Evolutionary conservation across 2,329 filamentous ascomycete genomes (phyloP), one percentile per base, ranked within the genome.

Genomic region (Acephala macrosclerotiorum): DNA sequence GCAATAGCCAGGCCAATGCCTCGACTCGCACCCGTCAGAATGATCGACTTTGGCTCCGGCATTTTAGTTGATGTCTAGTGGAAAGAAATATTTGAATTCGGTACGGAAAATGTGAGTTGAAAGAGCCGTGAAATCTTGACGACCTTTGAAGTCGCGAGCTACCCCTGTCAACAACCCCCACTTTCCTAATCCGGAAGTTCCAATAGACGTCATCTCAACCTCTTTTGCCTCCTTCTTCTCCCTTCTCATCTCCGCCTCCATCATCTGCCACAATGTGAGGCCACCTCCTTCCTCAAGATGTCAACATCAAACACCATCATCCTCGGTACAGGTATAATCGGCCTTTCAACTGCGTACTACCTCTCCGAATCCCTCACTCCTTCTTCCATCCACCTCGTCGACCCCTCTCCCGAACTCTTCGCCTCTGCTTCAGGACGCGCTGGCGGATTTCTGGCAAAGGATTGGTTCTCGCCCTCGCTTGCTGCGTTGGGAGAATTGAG

Each of bases 391-490:
- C 85, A 88, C 68, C 77, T 90, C 25, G 68, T 90, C 45, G 88
- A 90, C 71, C 80, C 85, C 6, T 84, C 84, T 4, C 76, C 82
- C 0, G 76, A 87, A 68, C 83, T 94, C 36, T 93, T 94, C 77
- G 84, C 87, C 12, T 92, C 89, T 35, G 91, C 92, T 0, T 94
- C 90, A 1, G 91, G 92, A 0, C 89, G 86, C 70, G 90, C 91
- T 0, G 92, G 85, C 20, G 91, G 92, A 0, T 95, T 94, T 73
- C 75, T 94, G 9, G 91, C 91, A 0, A 83, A 82, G 38, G 89
- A 94, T 76, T 94, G 91, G 91, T 92, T 91, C 72, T 81, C 82
- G 0, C 6, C 38, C 6, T 20, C 40, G 1, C 20, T 58, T n/a
- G 58, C 59, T 40, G 53, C 38, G n/a, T 22, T 66, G 8, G 64